These are phyloP conservation scores for Phytophthora hibernalis DNA, from an alignment of 352 stramenopile species.

Conservation along the genomic window DNA sequence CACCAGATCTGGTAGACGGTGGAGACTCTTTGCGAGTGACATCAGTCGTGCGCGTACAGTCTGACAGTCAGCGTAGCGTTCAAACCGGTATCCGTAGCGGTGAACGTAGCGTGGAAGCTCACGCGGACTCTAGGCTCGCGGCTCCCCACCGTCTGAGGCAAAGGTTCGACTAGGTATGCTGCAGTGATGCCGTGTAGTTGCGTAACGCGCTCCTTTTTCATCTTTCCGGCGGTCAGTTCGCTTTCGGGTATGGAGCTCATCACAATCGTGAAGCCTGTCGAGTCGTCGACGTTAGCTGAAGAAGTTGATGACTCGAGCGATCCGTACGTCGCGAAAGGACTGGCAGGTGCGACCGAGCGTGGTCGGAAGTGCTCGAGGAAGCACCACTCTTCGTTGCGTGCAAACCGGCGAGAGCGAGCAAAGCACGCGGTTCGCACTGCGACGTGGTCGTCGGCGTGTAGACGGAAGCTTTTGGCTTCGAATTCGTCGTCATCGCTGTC, in stretches of 20 bases:
- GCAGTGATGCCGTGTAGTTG: slow-evolving; percentile 53
- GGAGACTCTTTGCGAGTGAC: slow-evolving; percentile 38
- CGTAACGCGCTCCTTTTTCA: slow-evolving; percentile 33
- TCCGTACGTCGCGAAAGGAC: slow-evolving; percentile 7
- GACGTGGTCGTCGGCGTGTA: slow-evolving; percentile 34
- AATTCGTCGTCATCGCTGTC: slow-evolving; percentile 10
- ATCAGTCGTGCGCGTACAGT: slow-evolving; percentile 36
- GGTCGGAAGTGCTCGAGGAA: slow-evolving; percentile 51
- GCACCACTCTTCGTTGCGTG: slow-evolving; percentile 56
- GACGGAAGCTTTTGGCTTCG: slow-evolving; percentile 4
- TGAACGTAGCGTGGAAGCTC: slow-evolving; percentile 52
- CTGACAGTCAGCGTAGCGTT: slow-evolving; percentile 32
- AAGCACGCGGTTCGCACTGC: slow-evolving; percentile 54
- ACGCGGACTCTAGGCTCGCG: slow-evolving; percentile 39
- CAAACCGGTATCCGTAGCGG: slow-evolving; percentile 5
- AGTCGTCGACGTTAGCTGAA: slow-evolving; percentile 24
- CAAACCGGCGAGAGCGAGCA: slow-evolving; percentile 39
- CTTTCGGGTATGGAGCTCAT: slow-evolving; percentile 38
- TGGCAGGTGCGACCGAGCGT: slow-evolving; percentile 3
- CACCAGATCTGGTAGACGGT: slow-evolving; percentile 41
- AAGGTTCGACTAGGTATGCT: slow-evolving; percentile 42
- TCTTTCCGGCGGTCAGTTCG: slow-evolving; percentile 44
- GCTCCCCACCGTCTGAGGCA: slow-evolving; percentile 24
- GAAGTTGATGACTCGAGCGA: slow-evolving; percentile 23
- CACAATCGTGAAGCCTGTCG: slow-evolving; percentile 40